These are phyloP conservation scores for Hypocrella siamensis DNA, from an alignment of 2,329 filamentous ascomycete genomes.

Conservation along the genomic window DNA sequence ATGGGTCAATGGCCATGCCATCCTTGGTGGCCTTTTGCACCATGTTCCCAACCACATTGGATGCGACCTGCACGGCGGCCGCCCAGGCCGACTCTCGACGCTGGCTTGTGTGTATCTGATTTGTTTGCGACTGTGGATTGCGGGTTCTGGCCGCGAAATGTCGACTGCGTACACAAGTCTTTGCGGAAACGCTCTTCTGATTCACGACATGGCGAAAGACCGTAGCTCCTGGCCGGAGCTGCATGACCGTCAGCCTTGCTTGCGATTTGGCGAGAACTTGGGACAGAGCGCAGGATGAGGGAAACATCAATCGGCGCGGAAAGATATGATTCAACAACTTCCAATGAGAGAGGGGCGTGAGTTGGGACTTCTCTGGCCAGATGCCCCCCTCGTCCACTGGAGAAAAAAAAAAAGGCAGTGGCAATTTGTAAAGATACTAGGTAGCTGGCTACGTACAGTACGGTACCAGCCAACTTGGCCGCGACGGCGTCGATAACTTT, in stretches of 20 bases:
- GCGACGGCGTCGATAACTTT: too few relatives aligned
- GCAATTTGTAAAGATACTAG: too few relatives aligned
- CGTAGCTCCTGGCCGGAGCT: constrained; percentile 36
- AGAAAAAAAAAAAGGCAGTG: too few relatives aligned
- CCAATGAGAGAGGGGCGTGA: too few relatives aligned
- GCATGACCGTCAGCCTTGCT: constrained; percentile 22
- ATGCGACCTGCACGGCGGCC: constrained; percentile 54
- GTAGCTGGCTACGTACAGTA: too few relatives aligned
- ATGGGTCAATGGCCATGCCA: constrained; percentile 67
- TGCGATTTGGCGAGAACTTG: background rate
- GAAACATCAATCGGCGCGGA: too few relatives aligned
- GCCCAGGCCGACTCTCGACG: constrained; percentile 51
- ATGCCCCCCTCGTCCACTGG: too few relatives aligned
- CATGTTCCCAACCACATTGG: constrained; percentile 56
- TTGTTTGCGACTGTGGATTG: constrained; percentile 13
- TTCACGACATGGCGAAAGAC: constrained; percentile 26
- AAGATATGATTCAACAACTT: too few relatives aligned
- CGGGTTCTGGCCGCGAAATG: constrained; percentile 14
- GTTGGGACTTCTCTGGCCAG: too few relatives aligned
- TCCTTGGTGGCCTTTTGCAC: constrained; percentile 45
- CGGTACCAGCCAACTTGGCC: too few relatives aligned
- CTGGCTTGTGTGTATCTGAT: constrained; percentile 26
- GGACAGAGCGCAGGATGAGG: too few relatives aligned
- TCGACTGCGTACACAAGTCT: constrained; percentile 16
- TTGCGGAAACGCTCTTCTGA: constrained; percentile 12